Base-by-base conservation (phyloP, 139 green algal genomes). In the Picochlorum costavermella region DNA sequence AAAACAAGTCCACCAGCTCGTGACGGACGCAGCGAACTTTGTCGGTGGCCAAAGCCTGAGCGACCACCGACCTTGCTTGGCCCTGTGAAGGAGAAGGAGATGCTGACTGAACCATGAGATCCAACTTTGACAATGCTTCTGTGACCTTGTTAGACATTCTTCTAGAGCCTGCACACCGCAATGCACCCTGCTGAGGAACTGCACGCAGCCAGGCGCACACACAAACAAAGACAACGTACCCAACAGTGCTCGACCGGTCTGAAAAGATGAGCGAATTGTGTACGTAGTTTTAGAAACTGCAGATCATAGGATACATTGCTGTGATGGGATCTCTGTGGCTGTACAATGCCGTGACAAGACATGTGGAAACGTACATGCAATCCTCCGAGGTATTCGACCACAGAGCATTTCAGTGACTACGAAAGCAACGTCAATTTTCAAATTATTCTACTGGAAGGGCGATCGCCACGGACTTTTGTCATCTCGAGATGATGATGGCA, bases 1-100 rank as follows among this genome's bases (percentile, higher is more conserved):
- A 67, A 64, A 96, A 96, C 1, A 85, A 62, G 0, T 65, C 65
- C 1, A 46, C 40, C 33, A 96, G 64, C 68, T 90, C 80, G 3
- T 67, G 50, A 14, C 61, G 28, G 4, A 90, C 50, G 56, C 57
- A 77, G 14, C 48, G 17, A n/a, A 63, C 57, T 40, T 40, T 40
- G 33, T 40, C 33, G 33, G 33, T 16, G 36, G 20, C 26, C 28
- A 23, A 25, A 25, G 30, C 56, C 20, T 31, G 26, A 46, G 65
- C 25, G 57, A 23, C 17, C 31, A 23, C 37, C 50, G 4, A n/a
- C n/a, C 17, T 23, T 36, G 57, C 29, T 28, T 69, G 30, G 5
- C 56, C 56, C 9, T 26, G 16, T 26, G 46, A 23, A 20, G 16
- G 17, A 53, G 17, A 20, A 11, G 17, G 8, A 9, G 49, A 13